A percentile compares a stretch with the other conserved stretches of the same genome.
phyloP scores from a whole-genome alignment of 495 filamentous ascomycete genomes.

The Penicillium bovifimosum region DNA sequence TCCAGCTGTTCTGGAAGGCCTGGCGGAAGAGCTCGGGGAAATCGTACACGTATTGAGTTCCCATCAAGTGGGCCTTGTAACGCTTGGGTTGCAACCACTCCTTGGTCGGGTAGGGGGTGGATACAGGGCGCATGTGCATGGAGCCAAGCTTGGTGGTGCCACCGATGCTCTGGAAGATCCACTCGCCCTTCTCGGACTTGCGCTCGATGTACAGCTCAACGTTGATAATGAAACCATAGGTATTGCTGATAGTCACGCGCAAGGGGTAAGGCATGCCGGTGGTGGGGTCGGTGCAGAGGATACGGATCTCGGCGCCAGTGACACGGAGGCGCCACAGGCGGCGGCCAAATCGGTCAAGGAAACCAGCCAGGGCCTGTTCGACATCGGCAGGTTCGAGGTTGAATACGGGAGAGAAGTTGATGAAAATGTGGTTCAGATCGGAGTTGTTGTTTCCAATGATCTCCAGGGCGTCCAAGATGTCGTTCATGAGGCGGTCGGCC shows the following conservation, averaged over 20 bases:
- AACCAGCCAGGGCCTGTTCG: conserved; percentile 88
- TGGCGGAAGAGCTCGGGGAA: conserved; percentile 99
- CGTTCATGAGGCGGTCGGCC: conserved; percentile 91
- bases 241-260: conserved; percentile 96
- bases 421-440: conserved; percentile 99
- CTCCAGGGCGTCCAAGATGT: conserved; percentile 95
- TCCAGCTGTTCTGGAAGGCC: conserved; percentile 95
- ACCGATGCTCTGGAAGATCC: conserved; percentile 97
- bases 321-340: conserved; percentile 95
- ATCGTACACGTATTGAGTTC: conserved; percentile 98
- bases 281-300: conserved; percentile 84
- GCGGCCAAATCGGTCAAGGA: conserved; percentile 92
- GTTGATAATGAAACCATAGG: conserved; percentile 96
- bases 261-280: conserved; percentile 88
- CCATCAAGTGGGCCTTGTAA: conserved; percentile 98
- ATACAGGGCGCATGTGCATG: conserved; percentile 89
- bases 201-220: conserved; percentile 96
- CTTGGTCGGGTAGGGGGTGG: conserved; percentile 93
- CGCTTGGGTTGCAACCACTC: conserved; percentile 98
- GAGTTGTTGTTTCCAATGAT: conserved; percentile 99
- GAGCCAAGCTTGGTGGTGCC: conserved; percentile 90
- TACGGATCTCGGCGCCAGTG: conserved; percentile 95
- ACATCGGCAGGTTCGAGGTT: conserved; percentile 85
- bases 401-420: conserved; percentile 97
- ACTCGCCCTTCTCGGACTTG: conserved; percentile 94